Evolutionary conservation across 169 alveolate genomes (phyloP).

Genomic region (Plasmodium yoelii): DNA sequence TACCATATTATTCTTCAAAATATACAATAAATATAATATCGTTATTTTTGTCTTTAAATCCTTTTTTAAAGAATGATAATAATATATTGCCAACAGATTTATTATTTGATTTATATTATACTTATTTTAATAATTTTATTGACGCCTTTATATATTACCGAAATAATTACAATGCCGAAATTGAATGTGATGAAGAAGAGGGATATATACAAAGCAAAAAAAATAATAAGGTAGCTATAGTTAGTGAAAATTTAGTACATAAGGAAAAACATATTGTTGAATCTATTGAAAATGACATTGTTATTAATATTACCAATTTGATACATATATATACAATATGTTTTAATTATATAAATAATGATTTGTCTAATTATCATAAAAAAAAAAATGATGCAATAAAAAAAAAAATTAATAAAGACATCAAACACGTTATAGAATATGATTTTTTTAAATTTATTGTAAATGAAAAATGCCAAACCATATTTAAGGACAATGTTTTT

Average conservation of each 20-base stretch:
- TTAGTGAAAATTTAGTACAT: slow-evolving; percentile 48
- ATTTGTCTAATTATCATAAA: slow-evolving; percentile 49
- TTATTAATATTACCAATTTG: slow-evolving; percentile 18
- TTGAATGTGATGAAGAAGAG: slow-evolving; percentile 39
- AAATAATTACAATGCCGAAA: slow-evolving; percentile 61
- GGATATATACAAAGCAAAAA: slow-evolving; percentile 31
- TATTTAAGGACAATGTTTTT: slow-evolving; percentile 21
- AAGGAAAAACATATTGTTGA: slow-evolving; percentile 45
- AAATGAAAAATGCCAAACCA: slow-evolving; percentile 49
- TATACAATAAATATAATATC: slow-evolving; percentile 77
- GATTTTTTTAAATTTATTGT: slow-evolving; percentile 56
- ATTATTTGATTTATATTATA: slow-evolving; percentile 63
- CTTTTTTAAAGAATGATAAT: slow-evolving; percentile 7
- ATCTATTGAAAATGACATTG: slow-evolving; percentile 51
- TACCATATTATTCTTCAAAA: slow-evolving; percentile 69
- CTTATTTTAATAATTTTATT: slow-evolving; percentile 45
- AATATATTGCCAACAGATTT: slow-evolving; percentile 42
- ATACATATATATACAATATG: slow-evolving; percentile 72
- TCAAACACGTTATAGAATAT: slow-evolving; percentile 21
- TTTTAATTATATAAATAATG: slow-evolving; percentile 52
- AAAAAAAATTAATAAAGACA: slow-evolving; percentile 33
- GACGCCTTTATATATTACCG: slow-evolving; percentile 54
- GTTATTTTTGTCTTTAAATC: slow-evolving; percentile 68
- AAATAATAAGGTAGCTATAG: slow-evolving; percentile 20
- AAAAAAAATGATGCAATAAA: slow-evolving; percentile 33